Conservation (phyloP, 2,329 filamentous ascomycete genomes). For the Trichoderma harzianum region DNA sequence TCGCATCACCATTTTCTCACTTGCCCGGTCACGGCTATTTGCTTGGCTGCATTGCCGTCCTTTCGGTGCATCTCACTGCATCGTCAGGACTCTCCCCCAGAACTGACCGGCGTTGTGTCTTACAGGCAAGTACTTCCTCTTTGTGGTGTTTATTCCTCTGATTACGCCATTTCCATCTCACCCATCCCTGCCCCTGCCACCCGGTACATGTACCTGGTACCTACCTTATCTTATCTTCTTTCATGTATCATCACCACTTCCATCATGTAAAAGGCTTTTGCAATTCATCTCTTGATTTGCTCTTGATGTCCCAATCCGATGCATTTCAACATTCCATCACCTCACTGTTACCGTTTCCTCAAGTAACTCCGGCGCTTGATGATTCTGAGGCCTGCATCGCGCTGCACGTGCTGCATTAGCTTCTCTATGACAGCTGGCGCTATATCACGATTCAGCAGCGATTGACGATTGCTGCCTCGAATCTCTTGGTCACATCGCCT, state of each 20-base stretch:
- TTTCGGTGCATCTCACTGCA: slow-evolving; percentile 11
- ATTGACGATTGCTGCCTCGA: background rate
- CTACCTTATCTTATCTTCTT: slow-evolving; percentile 10
- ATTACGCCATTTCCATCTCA: slow-evolving; percentile 1
- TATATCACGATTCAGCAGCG: background rate
- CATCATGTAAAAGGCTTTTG: background rate
- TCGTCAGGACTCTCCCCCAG: background rate
- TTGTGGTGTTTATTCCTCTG: background rate
- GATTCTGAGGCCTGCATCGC: background rate
- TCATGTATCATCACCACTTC: background rate
- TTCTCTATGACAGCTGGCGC: background rate
- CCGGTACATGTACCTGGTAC: background rate
- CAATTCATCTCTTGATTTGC: background rate
- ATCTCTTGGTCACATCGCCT: background rate
- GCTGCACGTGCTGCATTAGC: background rate
- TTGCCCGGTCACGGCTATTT: background rate
- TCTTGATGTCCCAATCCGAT: background rate
- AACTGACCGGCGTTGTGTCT: background rate
- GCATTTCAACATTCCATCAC: background rate
- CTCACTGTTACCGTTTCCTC: background rate
- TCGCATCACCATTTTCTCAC: background rate
- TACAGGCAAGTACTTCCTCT: background rate
- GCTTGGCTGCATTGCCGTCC: background rate
- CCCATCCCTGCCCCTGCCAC: background rate
- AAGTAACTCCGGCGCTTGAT: background rate